Evolutionary conservation across 306 rosid genomes (phyloP).

Genomic region (Dryas drummondii): DNA sequence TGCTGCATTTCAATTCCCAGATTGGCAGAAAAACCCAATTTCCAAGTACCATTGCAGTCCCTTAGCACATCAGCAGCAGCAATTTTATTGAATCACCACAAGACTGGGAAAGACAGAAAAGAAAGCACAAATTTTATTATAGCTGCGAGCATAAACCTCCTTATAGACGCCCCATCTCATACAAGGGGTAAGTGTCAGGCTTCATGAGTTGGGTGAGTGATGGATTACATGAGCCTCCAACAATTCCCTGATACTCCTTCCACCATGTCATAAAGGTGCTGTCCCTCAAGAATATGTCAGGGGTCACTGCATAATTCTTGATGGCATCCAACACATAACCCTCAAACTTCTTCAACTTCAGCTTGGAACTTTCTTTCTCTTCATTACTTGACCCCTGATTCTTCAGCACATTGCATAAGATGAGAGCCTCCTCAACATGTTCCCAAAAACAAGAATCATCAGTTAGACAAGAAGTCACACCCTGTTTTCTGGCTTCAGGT

Average conservation of each 20-base stretch:
- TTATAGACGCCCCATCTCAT: slow-evolving; percentile 25
- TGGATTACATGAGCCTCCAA: slow-evolving; percentile 20
- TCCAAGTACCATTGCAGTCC: too few species aligned
- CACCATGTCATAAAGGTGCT: slow-evolving; percentile 80
- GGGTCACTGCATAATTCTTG: slow-evolving; percentile 41
- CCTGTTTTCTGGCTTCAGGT: not conserved
- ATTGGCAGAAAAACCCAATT: too few species aligned
- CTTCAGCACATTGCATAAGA: slow-evolving; percentile 25
- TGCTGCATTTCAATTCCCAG: too few species aligned
- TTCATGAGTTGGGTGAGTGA: slow-evolving; percentile 39
- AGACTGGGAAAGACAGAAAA: not conserved
- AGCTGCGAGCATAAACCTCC: not conserved
- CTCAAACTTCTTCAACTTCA: slow-evolving; percentile 44
- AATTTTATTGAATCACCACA: not conserved
- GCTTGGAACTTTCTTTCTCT: slow-evolving; percentile 14
- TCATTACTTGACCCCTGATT: not conserved
- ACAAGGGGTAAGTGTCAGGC: slow-evolving; percentile 5
- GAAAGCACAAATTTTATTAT: too few species aligned
- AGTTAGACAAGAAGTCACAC: slow-evolving; percentile 40
- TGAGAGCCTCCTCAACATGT: slow-evolving; percentile 59
- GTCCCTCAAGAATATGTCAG: slow-evolving; percentile 53
- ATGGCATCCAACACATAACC: slow-evolving; percentile 37
- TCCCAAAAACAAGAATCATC: slow-evolving; percentile 84
- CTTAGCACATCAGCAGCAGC: too few species aligned
- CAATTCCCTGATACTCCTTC: slow-evolving; percentile 32